Percentiles rank a stretch among this genome's conserved stretches.
phyloP scores from a whole-genome alignment of 148 eudicot genomes.

The Salicornia ramosissima region DNA sequence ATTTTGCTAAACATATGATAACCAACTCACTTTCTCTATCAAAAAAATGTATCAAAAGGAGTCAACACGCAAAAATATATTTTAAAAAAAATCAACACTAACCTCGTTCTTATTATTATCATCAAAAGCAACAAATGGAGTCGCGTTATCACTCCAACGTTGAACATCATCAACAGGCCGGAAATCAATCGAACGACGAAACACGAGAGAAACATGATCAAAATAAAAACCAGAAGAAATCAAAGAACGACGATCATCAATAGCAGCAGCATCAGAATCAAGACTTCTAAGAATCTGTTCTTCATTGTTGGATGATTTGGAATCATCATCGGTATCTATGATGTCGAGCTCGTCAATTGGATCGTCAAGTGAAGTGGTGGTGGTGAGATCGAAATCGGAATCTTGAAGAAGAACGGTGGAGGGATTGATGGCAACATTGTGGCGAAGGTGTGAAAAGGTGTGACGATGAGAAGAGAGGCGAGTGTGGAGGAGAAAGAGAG shows the following conservation, averaged over 20 bases:
- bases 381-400: conserved; percentile 35
- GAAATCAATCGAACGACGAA: conserved; percentile 53
- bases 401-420: conserved; percentile 26
- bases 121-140: conserved; percentile 27
- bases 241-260: conserved; percentile 14
- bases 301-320: conserved; percentile 27
- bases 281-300: conserved; percentile 32
- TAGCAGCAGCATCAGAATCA: conserved; percentile 27
- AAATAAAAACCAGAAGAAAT: conserved; percentile 41
- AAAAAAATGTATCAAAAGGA: too few species aligned
- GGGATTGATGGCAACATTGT: conserved; percentile 15
- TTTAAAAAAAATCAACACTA: not conserved
- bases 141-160: conserved; percentile 55
- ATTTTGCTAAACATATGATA: not conserved
- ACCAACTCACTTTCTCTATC: not conserved
- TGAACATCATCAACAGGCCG: conserved; percentile 52
- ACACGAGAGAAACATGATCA: conserved; percentile 45
- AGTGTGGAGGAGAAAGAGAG: conserved; percentile 53
- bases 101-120: conserved; percentile 30
- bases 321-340: too few species aligned
- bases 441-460: not conserved
- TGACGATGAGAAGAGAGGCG: conserved; percentile 35
- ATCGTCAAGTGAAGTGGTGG: not conserved
- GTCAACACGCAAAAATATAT: too few species aligned
- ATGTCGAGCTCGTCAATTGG: not conserved